A percentile compares a stretch with the other conserved stretches of the same genome.
Conservation (phyloP, 345 rosid genomes). For the Citrus australasica region DNA sequence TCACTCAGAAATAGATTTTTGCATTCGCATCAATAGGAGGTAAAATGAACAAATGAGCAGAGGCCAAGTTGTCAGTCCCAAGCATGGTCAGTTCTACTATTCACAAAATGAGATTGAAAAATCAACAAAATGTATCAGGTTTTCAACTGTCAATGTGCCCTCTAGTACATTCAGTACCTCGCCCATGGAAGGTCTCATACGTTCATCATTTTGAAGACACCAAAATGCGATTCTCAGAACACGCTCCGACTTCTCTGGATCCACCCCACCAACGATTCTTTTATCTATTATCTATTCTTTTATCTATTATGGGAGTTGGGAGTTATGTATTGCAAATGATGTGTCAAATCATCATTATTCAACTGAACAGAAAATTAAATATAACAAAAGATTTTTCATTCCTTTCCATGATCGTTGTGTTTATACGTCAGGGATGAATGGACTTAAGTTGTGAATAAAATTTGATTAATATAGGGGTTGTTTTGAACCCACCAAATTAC, state of each 20-base stretch:
- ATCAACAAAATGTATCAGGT: not conserved
- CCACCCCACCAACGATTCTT: constrained; percentile 36
- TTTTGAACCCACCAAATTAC: too few species aligned
- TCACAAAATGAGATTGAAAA: constrained; percentile 6
- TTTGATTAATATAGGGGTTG: too few species aligned
- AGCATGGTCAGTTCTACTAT: constrained; percentile 26
- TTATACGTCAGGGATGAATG: too few species aligned
- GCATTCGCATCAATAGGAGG: not conserved
- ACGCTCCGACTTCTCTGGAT: constrained; percentile 53
- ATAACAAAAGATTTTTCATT: too few species aligned
- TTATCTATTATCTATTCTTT: constrained; percentile 33
- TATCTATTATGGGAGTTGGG: too few species aligned
- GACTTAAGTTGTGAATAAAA: too few species aligned
- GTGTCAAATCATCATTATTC: too few species aligned
- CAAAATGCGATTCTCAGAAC: constrained; percentile 67
- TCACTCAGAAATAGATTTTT: not conserved
- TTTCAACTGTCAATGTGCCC: constrained; percentile 52
- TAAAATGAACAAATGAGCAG: not conserved
- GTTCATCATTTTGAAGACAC: constrained; percentile 66
- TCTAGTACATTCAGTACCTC: constrained; percentile 80
- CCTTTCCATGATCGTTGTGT: too few species aligned
- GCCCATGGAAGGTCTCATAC: constrained; percentile 71
- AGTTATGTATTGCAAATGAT: too few species aligned
- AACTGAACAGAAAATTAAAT: too few species aligned
- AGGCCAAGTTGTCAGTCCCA: not conserved